A percentile compares a stretch with the other conserved stretches of the same genome.
These are phyloP conservation scores for Tagetes patula DNA, from an alignment of 129 eudicot species.

Conservation along the genomic window DNA sequence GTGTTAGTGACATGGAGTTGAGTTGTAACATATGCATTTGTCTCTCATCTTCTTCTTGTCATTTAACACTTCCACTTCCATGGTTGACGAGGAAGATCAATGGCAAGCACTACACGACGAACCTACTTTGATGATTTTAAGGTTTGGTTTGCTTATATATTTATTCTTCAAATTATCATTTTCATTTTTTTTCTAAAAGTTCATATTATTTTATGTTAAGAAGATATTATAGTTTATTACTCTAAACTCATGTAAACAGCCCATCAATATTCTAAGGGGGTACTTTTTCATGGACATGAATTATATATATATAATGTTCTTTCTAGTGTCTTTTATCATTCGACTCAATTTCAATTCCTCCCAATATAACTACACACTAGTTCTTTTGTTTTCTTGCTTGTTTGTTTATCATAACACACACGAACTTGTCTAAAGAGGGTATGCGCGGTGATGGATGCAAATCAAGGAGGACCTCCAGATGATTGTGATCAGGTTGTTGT, in stretches of 20 bases:
- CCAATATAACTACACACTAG: constrained; percentile 2
- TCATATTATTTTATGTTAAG: constrained; percentile 16
- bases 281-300: constrained; percentile 1
- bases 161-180: background rate
- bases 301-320: constrained; percentile 1
- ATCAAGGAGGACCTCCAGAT: constrained; percentile 27
- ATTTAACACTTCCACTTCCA: constrained; percentile 22
- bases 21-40: constrained; percentile 24
- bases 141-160: constrained; percentile 18
- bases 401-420: background rate
- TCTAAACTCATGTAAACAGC: constrained; percentile 35
- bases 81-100: constrained; percentile 11
- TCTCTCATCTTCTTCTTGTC: constrained; percentile 17
- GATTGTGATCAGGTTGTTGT: constrained; percentile 13
- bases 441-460: constrained; percentile 48
- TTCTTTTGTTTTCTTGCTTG: constrained; percentile 18
- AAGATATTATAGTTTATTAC: constrained; percentile 28
- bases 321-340: constrained; percentile 13
- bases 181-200: background rate
- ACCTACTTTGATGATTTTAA: constrained; percentile 40
- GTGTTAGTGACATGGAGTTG: constrained; percentile 35
- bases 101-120: constrained; percentile 28
- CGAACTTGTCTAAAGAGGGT: background rate
- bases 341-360: background rate
- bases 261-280: constrained; percentile 17